Evolutionary conservation across 768 basidiomycete species (phyloP), one percentile per base, ranked within the genome.

Genomic region (Suillus discolor): DNA sequence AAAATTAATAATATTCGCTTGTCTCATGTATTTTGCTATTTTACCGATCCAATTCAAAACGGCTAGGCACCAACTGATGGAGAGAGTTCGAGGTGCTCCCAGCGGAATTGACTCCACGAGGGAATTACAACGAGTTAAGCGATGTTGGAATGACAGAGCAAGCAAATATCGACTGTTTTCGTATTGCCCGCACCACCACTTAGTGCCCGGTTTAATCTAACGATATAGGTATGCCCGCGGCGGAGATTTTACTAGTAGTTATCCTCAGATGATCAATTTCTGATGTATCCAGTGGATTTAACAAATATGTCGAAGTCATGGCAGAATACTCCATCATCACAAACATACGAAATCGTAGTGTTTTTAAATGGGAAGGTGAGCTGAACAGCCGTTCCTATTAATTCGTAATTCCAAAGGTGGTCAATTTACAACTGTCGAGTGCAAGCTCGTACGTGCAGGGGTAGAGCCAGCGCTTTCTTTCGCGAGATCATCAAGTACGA

Each of bases 401-500:
- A 69, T 45, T 77, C 73, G 70, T 7, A 42, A 42, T 42, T 42
- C 6, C 2, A 16, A 87, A 85, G 62, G 79, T 74, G 23, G 76
- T 75, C 54, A 83, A 69, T 8, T 71, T 75, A 12, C 78, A 70
- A 3, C 79, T 83, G 65, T 86, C 84, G 45, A 85, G 71, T 8
- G 76, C 76, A 47, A 78, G 59, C 18, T 65, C 63, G 57, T 86
- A 85, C 31, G 75, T 77, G 18, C 84, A 84, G 28, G 75, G 78
- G 67, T 79, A 82, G 7, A 86, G 65, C 76, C 79, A 80, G 61
- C 79, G 70, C 65, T 82, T 81, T 4, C 81, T 12, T 84, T 80
- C n/a, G 85, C 83, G 49, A 85, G 74, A 6, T 83, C 79, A 20
- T 83, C 84, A 9, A 85, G 73, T 16, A 82, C 82, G 42, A 86